These are phyloP conservation scores for Yamadazyma takamatsuzukensis DNA, from an alignment of 805 yeast species.

Conservation along the genomic window DNA sequence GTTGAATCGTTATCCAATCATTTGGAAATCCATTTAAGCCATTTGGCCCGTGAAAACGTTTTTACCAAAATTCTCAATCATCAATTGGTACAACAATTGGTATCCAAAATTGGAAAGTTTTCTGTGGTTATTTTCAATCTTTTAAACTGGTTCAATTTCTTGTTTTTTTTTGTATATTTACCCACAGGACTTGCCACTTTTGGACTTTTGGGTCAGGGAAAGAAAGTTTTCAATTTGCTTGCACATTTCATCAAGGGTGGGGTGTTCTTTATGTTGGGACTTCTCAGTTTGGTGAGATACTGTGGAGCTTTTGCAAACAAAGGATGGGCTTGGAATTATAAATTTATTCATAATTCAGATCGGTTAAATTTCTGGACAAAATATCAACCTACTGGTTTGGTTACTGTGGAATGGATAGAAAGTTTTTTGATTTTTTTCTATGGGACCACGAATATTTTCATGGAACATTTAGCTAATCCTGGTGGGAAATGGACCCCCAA, in stretches of 20 bases:
- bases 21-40: constrained; percentile 6
- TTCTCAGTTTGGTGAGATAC: constrained; percentile 79
- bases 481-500: constrained; percentile 81
- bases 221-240: constrained; percentile 68
- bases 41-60: no score
- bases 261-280: constrained; percentile 73
- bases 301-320: constrained; percentile 71
- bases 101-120: constrained; percentile 27
- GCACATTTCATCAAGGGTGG: constrained; percentile 98
- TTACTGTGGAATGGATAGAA: constrained; percentile 86
- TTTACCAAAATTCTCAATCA: no score
- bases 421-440: constrained; percentile 76
- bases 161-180: constrained; percentile 57
- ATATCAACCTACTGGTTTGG: constrained; percentile 42
- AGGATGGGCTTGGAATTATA: constrained; percentile 91
- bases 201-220: constrained; percentile 63
- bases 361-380: constrained; percentile 26
- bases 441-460: constrained; percentile 83
- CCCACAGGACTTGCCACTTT: constrained; percentile 63
- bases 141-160: constrained; percentile 63
- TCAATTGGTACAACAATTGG: no score
- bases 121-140: constrained; percentile 35
- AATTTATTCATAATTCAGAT: constrained; percentile 25
- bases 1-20: constrained; percentile 2
- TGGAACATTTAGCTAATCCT: constrained; percentile 70